phyloP scores from a whole-genome alignment of 345 rosid species.

The Kernera saxatilis region DNA sequence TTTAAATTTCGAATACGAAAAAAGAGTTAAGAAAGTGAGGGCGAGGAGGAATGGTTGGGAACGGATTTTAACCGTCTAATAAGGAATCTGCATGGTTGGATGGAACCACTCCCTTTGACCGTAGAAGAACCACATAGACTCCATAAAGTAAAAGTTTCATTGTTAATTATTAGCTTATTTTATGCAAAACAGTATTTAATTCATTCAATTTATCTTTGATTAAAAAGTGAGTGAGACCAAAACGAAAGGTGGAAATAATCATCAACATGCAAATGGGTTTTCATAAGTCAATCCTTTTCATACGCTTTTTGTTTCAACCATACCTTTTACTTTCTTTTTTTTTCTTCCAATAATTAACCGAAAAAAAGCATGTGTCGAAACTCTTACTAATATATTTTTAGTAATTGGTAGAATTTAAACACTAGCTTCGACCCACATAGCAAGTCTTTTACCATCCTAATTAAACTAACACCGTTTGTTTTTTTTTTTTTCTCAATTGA shows the following conservation, averaged over 20 bases:
- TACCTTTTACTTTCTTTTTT: too few species aligned
- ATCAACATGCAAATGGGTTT: slow-evolving; percentile 14
- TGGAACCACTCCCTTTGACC: slow-evolving; percentile 28
- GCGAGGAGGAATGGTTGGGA: slow-evolving; percentile 15
- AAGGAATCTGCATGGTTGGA: slow-evolving; percentile 31
- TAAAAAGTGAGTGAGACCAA: slow-evolving; percentile 9
- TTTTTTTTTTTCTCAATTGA: slow-evolving; percentile 9
- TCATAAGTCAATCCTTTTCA: slow-evolving; percentile 15
- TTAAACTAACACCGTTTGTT: too few species aligned
- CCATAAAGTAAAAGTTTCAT: slow-evolving; percentile 8
- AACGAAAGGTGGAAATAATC: not conserved
- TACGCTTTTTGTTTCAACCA: slow-evolving; percentile 11
- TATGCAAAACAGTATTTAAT: not conserved
- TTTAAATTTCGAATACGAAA: slow-evolving; percentile 3
- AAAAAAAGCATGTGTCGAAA: too few species aligned
- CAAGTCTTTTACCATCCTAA: too few species aligned
- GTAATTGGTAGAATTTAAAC: too few species aligned
- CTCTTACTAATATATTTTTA: too few species aligned
- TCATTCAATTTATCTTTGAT: not conserved
- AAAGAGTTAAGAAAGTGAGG: slow-evolving; percentile 5
- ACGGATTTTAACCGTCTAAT: slow-evolving; percentile 23
- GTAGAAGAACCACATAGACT: slow-evolving; percentile 6
- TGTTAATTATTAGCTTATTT: not conserved
- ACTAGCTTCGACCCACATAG: too few species aligned
- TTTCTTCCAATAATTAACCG: too few species aligned